These are phyloP conservation scores for Dacryopinax spathularia DNA, from an alignment of 768 basidiomycete species.

Conservation along the genomic window DNA sequence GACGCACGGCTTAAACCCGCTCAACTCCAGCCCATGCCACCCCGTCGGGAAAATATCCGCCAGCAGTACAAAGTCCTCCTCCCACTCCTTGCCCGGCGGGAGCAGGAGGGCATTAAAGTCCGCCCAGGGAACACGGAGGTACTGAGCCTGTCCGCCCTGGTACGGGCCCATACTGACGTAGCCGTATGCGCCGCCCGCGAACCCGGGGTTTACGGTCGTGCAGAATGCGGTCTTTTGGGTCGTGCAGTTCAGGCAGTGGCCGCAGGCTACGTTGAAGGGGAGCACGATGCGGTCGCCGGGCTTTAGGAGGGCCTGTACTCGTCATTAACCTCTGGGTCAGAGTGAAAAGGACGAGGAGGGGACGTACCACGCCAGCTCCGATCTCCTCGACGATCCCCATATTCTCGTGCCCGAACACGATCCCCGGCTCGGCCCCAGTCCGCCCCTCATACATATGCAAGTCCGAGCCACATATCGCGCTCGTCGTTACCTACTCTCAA, in stretches of 20 bases:
- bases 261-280: constrained; percentile 47
- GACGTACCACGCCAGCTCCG: neutral
- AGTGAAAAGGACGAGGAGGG: neutral
- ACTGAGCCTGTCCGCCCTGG: constrained; percentile 31
- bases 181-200: constrained; percentile 31
- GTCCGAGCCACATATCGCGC: constrained; percentile 5
- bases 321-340: neutral
- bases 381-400: constrained; percentile 36
- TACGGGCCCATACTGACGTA: constrained; percentile 48
- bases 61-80: constrained; percentile 41
- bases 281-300: constrained; percentile 45
- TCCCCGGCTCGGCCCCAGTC: constrained; percentile 35
- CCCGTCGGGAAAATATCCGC: constrained; percentile 46
- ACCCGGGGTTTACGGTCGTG: constrained; percentile 44
- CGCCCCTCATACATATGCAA: constrained; percentile 17
- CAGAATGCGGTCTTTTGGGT: constrained; percentile 41
- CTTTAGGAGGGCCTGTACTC: constrained; percentile 30
- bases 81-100: constrained; percentile 39
- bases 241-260: constrained; percentile 44
- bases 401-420: constrained; percentile 43
- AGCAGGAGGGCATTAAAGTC: constrained; percentile 43
- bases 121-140: constrained; percentile 41
- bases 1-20: neutral
- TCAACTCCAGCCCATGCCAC: constrained; percentile 9
- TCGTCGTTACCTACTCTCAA: constrained; percentile 8